Base-by-base conservation (phyloP, 2,329 filamentous ascomycete genomes). In the Diaporthe helianthi region DNA sequence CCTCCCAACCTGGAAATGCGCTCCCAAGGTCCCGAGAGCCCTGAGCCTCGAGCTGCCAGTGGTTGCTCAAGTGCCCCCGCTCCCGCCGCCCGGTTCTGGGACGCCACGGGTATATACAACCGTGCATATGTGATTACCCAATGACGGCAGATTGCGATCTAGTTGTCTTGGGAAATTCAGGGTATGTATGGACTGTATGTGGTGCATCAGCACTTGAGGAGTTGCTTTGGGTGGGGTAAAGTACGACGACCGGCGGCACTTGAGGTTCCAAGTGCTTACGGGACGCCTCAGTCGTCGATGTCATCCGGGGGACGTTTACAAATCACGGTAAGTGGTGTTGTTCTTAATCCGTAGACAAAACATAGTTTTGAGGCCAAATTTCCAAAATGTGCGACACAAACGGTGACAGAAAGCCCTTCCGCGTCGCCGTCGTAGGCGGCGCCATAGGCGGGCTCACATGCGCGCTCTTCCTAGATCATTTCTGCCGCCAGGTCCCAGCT, bases 381-480 rank as follows among this genome's bases (percentile, higher is more conserved):
- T 4, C 29, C 22, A 55, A 36, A 1, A 64, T 65, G 67, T 49
- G 29, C 29, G 26, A 49, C 17, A 31, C 41, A 24, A 54, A 55
- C 29, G 26, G 58, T 49, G 33, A 46, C 36, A 38, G 13, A 2
- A 51, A 46, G 19, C 51, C 63, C n/a, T 69, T 71, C 52, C 65
- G 65, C 46, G 54, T 71, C 36, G 69, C 69, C 44, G 69, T 71
- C 13, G 60, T 71, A 1, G 69, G 69, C 33, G 69, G 65, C 10
- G 69, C 65, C 7, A 71, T 71, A 47, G 69, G 69, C 29, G 69
- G 69, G 5, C 66, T 71, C 44, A 60, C 66, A 17, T 47, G 52
- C 17, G 68, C 63, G 10, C 63, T 69, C 31, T 67, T 69, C 19
- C 68, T 69, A 3, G 68, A 69, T 29, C 61, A 69, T n/a, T 69